Conservation (phyloP, 2,329 filamentous ascomycete species). For the Bipolaris gigantea region DNA sequence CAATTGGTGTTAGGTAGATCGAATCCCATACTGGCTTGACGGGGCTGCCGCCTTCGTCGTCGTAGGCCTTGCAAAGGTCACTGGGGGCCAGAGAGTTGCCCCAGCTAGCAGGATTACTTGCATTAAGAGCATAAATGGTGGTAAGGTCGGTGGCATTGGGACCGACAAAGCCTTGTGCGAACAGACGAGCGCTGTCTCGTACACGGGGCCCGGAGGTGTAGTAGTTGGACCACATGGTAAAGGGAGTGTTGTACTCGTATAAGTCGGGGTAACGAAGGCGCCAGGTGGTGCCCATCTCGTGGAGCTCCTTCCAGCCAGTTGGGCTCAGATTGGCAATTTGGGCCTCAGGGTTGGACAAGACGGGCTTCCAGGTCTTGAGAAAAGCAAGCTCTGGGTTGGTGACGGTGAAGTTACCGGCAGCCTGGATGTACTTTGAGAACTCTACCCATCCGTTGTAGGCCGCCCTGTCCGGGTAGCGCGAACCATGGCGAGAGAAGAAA, state of each 20-base stretch:
- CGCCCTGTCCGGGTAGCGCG: constrained; percentile 63
- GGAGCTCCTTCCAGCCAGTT: constrained; percentile 65
- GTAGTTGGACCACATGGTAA: constrained; percentile 67
- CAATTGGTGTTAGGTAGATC: constrained; percentile 58
- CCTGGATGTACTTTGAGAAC: constrained; percentile 53
- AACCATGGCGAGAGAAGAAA: constrained; percentile 64
- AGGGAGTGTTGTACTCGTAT: constrained; percentile 52
- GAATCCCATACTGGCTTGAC: constrained; percentile 53
- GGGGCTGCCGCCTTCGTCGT: constrained; percentile 56
- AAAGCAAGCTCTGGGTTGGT: constrained; percentile 57
- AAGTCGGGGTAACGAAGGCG: constrained; percentile 52
- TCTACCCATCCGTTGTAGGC: constrained; percentile 61
- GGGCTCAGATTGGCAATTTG: constrained; percentile 63
- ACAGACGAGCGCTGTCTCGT: constrained; percentile 63
- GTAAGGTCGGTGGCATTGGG: constrained; percentile 57
- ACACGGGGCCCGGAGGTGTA: constrained; percentile 59
- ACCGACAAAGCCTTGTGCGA: constrained; percentile 64
- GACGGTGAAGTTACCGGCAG: constrained; percentile 53
- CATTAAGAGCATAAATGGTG: constrained; percentile 61
- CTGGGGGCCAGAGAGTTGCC: constrained; percentile 67
- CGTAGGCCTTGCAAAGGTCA: constrained; percentile 63
- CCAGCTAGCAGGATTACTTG: constrained; percentile 56
- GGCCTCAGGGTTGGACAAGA: constrained; percentile 56
- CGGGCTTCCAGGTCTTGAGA: constrained; percentile 61
- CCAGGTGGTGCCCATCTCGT: constrained; percentile 59